Evolutionary conservation across 2,329 filamentous ascomycete species (phyloP).

Genomic region (Ustulina deusta): DNA sequence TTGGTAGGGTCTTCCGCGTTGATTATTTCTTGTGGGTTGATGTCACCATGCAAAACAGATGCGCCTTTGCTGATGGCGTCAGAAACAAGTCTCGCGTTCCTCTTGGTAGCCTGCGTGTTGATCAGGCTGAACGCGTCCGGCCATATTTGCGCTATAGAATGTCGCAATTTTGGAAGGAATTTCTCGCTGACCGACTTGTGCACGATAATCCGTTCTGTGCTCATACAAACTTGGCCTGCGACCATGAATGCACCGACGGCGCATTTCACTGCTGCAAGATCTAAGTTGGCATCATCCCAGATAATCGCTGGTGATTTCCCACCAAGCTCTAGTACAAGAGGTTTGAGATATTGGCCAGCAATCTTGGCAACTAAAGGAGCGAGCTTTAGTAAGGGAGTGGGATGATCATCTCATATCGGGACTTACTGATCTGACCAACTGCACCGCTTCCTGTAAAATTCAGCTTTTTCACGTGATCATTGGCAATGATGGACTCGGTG

Average conservation of each 20-base stretch:
- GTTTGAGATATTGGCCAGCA: constrained; percentile 81
- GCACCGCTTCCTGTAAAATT: constrained; percentile 86
- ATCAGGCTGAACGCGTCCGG: no score
- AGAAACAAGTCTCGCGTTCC: no score
- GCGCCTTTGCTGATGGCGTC: no score
- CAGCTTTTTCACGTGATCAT: constrained; percentile 78
- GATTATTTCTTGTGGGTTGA: no score
- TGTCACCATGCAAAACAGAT: no score
- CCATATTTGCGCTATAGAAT: no score
- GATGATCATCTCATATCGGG: no score
- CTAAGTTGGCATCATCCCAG: constrained; percentile 81
- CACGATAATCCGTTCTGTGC: constrained; percentile 78
- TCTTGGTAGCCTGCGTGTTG: no score
- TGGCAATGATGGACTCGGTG: constrained; percentile 74
- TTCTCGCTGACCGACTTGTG: constrained; percentile 59
- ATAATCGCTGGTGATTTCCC: constrained; percentile 85
- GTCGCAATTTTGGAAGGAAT: constrained; percentile 63
- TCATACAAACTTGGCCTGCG: constrained; percentile 87
- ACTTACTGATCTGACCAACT: constrained; percentile 79
- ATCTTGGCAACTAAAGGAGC: constrained; percentile 75
- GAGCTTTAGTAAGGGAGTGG: no score
- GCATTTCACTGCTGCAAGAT: constrained; percentile 75
- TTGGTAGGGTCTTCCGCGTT: no score
- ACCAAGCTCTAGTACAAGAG: constrained; percentile 82
- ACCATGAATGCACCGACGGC: constrained; percentile 78